A percentile compares a stretch with the other conserved stretches of the same genome.
Evolutionary conservation across 2,329 filamentous ascomycete genomes (phyloP).

Genomic region (Pyrenophora seminiperda): DNA sequence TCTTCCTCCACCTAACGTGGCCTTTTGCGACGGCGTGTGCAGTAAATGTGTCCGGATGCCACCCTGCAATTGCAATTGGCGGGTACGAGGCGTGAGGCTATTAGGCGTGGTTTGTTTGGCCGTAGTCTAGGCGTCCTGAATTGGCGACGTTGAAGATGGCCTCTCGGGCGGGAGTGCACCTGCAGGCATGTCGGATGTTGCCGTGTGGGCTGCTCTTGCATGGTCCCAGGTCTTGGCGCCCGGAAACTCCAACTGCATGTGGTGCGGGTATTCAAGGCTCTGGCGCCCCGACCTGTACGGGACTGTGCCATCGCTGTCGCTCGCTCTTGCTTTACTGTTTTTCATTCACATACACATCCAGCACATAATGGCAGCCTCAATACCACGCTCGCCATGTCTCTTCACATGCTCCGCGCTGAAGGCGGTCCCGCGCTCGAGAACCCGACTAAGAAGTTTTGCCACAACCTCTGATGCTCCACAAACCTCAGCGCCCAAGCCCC

Average conservation of each 20-base stretch:
- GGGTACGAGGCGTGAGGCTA: slow-evolving; percentile 2
- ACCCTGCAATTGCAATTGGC: slow-evolving; percentile 15
- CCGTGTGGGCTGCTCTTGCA: slow-evolving; percentile 37
- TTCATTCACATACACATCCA: background rate
- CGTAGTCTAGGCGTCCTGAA: slow-evolving; percentile 29
- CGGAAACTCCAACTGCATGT: slow-evolving; percentile 11
- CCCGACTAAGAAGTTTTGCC: slow-evolving; percentile 39
- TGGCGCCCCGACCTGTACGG: slow-evolving; percentile 2
- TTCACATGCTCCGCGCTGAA: slow-evolving; percentile 28
- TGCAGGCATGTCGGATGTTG: slow-evolving; percentile 42
- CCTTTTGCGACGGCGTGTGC: slow-evolving; percentile 30
- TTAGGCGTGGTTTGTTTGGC: slow-evolving; percentile 5
- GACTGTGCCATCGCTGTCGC: slow-evolving; percentile 8
- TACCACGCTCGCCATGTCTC: slow-evolving; percentile 42
- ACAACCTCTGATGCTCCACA: slow-evolving; percentile 38
- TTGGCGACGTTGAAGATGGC: slow-evolving; percentile 45
- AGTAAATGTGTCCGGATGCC: slow-evolving; percentile 14
- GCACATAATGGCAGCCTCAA: slow-evolving; percentile 41
- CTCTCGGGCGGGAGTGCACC: slow-evolving; percentile 34
- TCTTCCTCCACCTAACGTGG: slow-evolving; percentile 45
- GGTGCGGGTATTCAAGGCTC: slow-evolving; percentile 24
- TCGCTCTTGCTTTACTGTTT: background rate
- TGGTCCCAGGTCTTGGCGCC: slow-evolving; percentile 12
- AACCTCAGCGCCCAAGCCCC: slow-evolving; percentile 25
- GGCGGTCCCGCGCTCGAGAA: slow-evolving; percentile 22